Base-by-base conservation (phyloP, 345 rosid genomes). In the Stellera chamaejasme region DNA sequence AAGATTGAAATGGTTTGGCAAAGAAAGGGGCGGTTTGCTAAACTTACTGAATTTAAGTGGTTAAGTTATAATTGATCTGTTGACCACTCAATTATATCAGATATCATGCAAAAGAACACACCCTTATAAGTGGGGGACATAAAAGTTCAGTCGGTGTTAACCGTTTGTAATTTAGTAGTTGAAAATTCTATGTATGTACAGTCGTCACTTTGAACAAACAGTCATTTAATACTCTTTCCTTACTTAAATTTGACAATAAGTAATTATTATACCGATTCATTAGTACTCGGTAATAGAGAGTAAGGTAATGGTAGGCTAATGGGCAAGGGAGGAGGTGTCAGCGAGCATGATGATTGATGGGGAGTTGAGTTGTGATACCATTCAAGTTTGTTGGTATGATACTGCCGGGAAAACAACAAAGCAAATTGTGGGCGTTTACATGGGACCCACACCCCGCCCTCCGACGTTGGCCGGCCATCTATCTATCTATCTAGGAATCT, bases 401-500 rank as follows among this genome's bases (percentile, higher is more conserved):
- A 25, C 78, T 49, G 66, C 63, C 45, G 5, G 32, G 5, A 67
- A 58, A 73, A 61, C 7, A 82, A 69, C 86, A 81, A 75, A 49
- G 3, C 86, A 81, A 75, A 49, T 5, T 5, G 25, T 0, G n/a
- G n/a, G 9, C 19, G 39, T 43, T n/a, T 56, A 50, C 16, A 48
- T 63, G 7, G 39, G 39, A 32, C 39, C 39, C 39, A 32, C 39
- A 4, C 39, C 39, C 39, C 39, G 47, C 15, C 16, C 55, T 14
- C 58, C 27, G 15, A 54, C 47, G 42, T 53, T 19, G 15, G 43
- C 58, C 28, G 47, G 70, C 76, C 69, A 56, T 63, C 66, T 51
- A 48, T n/a, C n/a, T n/a, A n/a, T n/a, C n/a, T n/a, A n/a, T n/a
- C n/a, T n/a, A 62, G 76, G 78, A 69, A 67, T 75, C 64, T 65